Base-by-base conservation (phyloP, 2,329 filamentous ascomycete species). In the Stachybotrys chartarum region DNA sequence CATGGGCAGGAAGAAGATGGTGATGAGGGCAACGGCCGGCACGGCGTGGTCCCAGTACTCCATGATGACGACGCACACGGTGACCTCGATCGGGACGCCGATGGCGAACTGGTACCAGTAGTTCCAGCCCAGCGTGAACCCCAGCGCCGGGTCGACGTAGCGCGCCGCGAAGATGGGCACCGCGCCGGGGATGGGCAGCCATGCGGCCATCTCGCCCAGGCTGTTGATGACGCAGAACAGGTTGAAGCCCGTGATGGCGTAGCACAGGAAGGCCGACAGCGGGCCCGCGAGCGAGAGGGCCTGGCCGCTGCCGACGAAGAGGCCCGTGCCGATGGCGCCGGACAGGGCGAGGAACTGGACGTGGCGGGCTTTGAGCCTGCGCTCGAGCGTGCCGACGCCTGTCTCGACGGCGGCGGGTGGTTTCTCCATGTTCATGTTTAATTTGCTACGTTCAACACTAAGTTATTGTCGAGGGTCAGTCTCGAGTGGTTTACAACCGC, bases 141-240 rank as follows among this genome's bases (percentile, higher is more conserved):
- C 77, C 18, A 76, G 68, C 1, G 75, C 73, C 42, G 74, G 72
- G 55, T 78, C 75, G 51, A 78, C 75, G 55, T 72, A 78, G n/a
- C 76, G 72, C 17, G 73, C 68, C 10, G 77, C 76, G 52, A 79
- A 80, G 30, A 78, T 68, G 6, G 77, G 73, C 7, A 81, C 75
- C 6, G 77, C 77, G n/a, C 79, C 78, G 31, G 81, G 73, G 58
- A 84, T 68, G 4, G 83, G 81, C 53, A 87, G 76, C 73, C 82
- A 85, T 35, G 83, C 78, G 24, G 82, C 81, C 72, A 86, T 81
- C 68, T 83, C 80, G 18, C 76, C 77, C 54, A 85, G 78, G 63
- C 70, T 69, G 58, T 71, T 69, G 55, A 78, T 75, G 32, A 79
- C 75, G 52, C 73, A 76, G 62, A 71, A 78, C n/a, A 79, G 67